Base-by-base conservation (phyloP, 2,329 filamentous ascomycete genomes). In the Colletotrichum viniferum region DNA sequence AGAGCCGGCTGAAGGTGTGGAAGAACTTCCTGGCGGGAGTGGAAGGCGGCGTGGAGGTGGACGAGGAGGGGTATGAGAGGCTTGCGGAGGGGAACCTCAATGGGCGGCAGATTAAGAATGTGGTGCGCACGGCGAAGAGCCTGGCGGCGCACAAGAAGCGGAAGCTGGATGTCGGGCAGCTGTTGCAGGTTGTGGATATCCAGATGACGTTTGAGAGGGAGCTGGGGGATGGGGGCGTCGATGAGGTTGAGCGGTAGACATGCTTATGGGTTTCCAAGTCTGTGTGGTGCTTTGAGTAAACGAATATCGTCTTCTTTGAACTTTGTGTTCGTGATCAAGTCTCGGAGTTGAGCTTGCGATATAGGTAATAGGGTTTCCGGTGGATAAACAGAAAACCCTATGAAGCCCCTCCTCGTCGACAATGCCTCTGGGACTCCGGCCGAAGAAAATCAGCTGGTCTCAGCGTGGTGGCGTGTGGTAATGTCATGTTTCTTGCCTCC, bases 181-280 rank as follows among this genome's bases (percentile, higher is more conserved):
- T 98, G 81, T 91, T 91, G 79, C 91, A 95, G 77, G 95, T 98
- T 14, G 89, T 98, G 24, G 94, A 96, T 60, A 95, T 97, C 4
- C 93, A 94, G 32, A 92, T 95, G 84, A 94, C 92, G 38, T 98
- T 98, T 83, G 94, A 96, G 78, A 90, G 92, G 48, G 95, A 98
- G 82, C 87, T 98, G 69, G 69, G 67, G 4, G 36, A 73, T 4
- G 43, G 62, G 16, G 73, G 68, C 2, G 9, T 75, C 5, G 69
- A 75, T 26, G 43, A 63, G 16, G 63, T 68, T 28, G 72, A 52
- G 28, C 67, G 55, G 8, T 74, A 66, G n/a, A 4, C 9, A 3
- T 58, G 24, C 1, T 21, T 21, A 0, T 48, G 2, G n/a, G 6
- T 48, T 21, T 34, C 6, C 13, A 14, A 36, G 34, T 36, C 34